Evolutionary conservation across 352 stramenopile species (phyloP).

Genomic region (Phytopythium montanum): DNA sequence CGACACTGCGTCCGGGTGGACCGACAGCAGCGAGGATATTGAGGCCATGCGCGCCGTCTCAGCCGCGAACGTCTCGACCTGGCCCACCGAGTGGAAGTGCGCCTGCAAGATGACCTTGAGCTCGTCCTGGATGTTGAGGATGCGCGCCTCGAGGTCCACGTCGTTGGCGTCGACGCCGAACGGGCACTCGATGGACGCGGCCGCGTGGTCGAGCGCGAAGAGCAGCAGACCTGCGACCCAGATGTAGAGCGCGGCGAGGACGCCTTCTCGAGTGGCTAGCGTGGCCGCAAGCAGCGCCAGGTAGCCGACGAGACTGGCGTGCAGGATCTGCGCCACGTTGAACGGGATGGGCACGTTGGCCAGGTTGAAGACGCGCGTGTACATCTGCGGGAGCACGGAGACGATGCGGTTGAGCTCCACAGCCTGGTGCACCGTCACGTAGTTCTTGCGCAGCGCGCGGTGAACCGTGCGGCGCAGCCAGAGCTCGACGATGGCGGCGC

Average conservation of each 20-base stretch:
- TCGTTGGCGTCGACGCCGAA: conserved; percentile 34
- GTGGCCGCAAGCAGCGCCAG: conserved; percentile 32
- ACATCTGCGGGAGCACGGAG: conserved; percentile 42
- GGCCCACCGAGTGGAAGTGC: conserved; percentile 43
- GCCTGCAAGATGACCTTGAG: conserved; percentile 48
- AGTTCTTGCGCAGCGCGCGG: conserved; percentile 29
- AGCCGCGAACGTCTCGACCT: conserved; percentile 31
- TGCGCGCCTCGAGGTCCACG: conserved; percentile 37
- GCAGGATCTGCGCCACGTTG: conserved; percentile 39
- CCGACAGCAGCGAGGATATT: conserved; percentile 37
- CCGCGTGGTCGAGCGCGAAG: conserved; percentile 45
- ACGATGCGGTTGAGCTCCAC: conserved; percentile 50
- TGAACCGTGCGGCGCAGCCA: conserved; percentile 50
- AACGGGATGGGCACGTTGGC: conserved; percentile 47
- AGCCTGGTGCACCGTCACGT: conserved; percentile 37
- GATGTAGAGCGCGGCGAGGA: conserved; percentile 26
- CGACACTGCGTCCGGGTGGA: conserved; percentile 25
- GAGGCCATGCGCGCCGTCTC: conserved; percentile 42
- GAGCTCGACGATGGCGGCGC: conserved; percentile 49
- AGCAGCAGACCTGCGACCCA: conserved; percentile 37
- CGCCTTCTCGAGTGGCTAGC: conserved; percentile 14
- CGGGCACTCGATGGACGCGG: conserved; percentile 46
- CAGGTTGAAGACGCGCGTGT: conserved; percentile 45
- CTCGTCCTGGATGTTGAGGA: conserved; percentile 50
- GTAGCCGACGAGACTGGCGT: conserved; percentile 36